These are phyloP conservation scores for Sugiyamaella chiloensis DNA, from an alignment of 805 yeast species.

Conservation along the genomic window DNA sequence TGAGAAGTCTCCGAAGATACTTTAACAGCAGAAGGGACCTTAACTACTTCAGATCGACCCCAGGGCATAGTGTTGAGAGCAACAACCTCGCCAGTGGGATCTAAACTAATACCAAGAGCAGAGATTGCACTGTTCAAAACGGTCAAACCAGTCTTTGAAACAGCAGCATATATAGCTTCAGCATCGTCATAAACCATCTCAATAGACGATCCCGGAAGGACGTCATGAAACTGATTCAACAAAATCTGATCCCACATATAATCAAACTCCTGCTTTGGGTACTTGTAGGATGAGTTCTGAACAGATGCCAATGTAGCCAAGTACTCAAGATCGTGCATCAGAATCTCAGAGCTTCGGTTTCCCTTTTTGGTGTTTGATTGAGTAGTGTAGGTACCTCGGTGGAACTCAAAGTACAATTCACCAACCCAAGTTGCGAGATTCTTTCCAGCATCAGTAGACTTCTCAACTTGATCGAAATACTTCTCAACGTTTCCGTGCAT, in stretches of 20 bases:
- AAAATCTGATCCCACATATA: conserved; percentile 83
- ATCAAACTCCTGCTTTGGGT: conserved; percentile 68
- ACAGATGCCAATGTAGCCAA: conserved; percentile 74
- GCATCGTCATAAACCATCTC: conserved; percentile 93
- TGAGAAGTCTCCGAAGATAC: conserved; percentile 9
- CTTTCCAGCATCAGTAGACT: conserved; percentile 60
- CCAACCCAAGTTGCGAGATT: conserved; percentile 87
- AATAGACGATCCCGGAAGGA: conserved; percentile 92
- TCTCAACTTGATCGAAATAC: conserved; percentile 64
- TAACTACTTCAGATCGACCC: conserved; percentile 50
- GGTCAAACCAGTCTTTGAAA: conserved; percentile 46
- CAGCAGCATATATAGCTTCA: conserved; percentile 66
- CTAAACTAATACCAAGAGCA: conserved; percentile 9
- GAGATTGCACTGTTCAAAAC: conserved; percentile 50
- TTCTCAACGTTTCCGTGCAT: conserved; percentile 73
- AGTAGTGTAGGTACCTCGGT: conserved; percentile 94
- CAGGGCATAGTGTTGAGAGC: conserved; percentile 62
- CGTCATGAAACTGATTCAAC: conserved; percentile 94
- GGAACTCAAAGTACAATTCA: conserved; percentile 91
- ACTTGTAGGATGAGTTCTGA: conserved; percentile 48
- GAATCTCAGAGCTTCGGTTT: conserved; percentile 71
- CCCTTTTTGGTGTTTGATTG: conserved; percentile 81
- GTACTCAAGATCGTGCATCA: conserved; percentile 81
- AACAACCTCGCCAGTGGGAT: conserved; percentile 13
- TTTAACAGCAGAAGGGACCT: conserved; percentile 28